Evolutionary conservation across 805 yeast genomes (phyloP), one percentile per base, ranked within the genome.

Genomic region (Spathaspora hagerdaliae): DNA sequence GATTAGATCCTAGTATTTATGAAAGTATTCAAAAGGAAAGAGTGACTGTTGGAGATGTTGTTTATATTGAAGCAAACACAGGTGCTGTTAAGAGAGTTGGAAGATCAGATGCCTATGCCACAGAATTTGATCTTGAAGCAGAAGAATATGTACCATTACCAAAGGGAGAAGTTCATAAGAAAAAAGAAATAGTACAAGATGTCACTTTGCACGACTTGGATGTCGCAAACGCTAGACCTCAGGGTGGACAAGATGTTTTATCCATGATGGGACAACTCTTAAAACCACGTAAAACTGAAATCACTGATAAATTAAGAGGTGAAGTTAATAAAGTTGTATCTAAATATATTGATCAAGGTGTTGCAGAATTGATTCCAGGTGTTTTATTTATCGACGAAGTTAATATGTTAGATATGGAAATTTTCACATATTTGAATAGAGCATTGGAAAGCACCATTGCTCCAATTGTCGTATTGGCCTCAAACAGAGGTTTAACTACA

Each of bases 111-210:
- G 97, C 97, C 0, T 90, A 90, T 60, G 97, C 99, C 24, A 90
- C 99, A 8, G 99, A 94, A 70, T 94, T 91, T 58, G 99, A 94
- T 67, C 79, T 95, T 49, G 98, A 94, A 75, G 97, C 98, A 27
- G 97, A 95, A 69, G 98, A 94, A 69, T 94, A 94, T 66, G 98
- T 94, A 19, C 97, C 99, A 37, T 77, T 95, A 57, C 99, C 99
- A 50, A 95, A 94, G 71, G 99, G 99, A 44, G 99, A 94, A 67
- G 96, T 94, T 38, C 99, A 94, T 73, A 91, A 92, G 64, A 90
- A 94, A 77, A 94, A 94, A 65, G 98, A 94, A 68, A 90, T 92
- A 57, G 96, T 94, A 15, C 99, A 94, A 71, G 97, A 94, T 56
- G 97, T 94, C 38, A 88, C 98, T 3, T 77, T 94, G 56, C 97